Conservation (phyloP, 495 filamentous ascomycete species). For the Paragyromitra xinjiangensis region DNA sequence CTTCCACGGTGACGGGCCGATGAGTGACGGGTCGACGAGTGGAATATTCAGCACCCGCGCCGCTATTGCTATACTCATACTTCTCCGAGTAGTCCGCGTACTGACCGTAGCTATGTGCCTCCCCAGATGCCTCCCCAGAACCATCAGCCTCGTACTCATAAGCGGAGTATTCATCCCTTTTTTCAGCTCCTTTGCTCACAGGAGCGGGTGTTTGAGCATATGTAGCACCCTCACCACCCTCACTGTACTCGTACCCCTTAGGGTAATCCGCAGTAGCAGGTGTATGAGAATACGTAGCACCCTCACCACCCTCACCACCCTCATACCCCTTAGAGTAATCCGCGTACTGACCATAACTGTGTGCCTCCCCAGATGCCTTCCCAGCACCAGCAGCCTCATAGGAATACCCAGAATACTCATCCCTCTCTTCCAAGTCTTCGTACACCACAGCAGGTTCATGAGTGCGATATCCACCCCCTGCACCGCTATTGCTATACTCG, state of each 20-base stretch:
- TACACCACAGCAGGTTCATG: not conserved
- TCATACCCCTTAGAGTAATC: slow-evolving; percentile 18
- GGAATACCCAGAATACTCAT: slow-evolving; percentile 1
- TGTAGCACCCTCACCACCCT: not conserved
- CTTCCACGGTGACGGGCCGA: not conserved
- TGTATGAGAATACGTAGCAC: not conserved
- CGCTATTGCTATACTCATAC: not conserved
- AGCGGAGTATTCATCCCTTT: not conserved
- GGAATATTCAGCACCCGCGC: not conserved
- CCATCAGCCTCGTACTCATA: not conserved
- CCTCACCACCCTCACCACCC: slow-evolving; percentile 1
- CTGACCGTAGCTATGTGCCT: slow-evolving; percentile 23
- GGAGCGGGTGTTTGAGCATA: not conserved
- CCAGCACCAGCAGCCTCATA: slow-evolving; percentile 16
- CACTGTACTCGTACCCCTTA: slow-evolving; percentile 12
- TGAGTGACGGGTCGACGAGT: not conserved
- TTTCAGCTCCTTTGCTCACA: not conserved
- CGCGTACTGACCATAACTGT: slow-evolving; percentile 31
- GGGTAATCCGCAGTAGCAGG: not conserved
- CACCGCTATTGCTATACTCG: not conserved
- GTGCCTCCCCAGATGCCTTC: not conserved
- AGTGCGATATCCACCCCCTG: not conserved
- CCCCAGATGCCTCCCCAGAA: not conserved
- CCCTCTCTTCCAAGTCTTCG: not conserved
- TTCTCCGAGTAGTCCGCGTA: slow-evolving; percentile 13